Base-by-base conservation (phyloP, 2,329 filamentous ascomycete genomes). In the Aspergillus felis region DNA sequence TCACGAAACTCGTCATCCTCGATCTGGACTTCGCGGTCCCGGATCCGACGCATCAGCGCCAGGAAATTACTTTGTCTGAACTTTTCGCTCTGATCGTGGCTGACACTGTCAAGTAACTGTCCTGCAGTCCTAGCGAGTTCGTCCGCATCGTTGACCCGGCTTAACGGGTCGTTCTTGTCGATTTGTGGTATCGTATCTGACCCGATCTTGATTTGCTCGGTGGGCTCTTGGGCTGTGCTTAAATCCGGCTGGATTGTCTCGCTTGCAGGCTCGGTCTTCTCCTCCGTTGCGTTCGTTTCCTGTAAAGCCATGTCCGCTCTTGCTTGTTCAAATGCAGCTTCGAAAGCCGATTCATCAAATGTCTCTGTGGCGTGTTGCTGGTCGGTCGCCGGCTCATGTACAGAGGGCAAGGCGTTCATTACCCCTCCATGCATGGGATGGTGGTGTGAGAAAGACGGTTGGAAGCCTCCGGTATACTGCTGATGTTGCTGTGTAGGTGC, bases 41-140 rank as follows among this genome's bases (percentile, higher is more conserved):
- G 83, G 55, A 94, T 83, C 58, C 84, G 83, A 28, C 88, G 84
- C 90, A 95, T 94, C 49, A 95, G 77, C 3, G 83, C 80, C 0
- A 93, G 75, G 68, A 95, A 95, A 57, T 84, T 84, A 63, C 89
- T 92, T 68, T 92, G 85, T 65, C 86, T 84, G 72, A 94, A 94
- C 68, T 93, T 93, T 50, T 85, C 77, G 55, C 83, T 87, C 57
- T 84, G 82, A 64, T 93, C 87, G 64, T 87, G 79, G 22, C 84
- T 80, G 12, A 95, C 84, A 41, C 84, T 86, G 54, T 87, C 81
- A 4, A 94, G 78, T 3, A 95, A 79, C 57, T 87, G 80, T 17
- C 84, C 86, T 4, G 91, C 91, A 1, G 89, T 92, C 44, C 80
- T 79, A 22, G 89, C 87, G 28, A 94, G 81, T 48, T 89, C 89